A percentile compares a stretch with the other conserved stretches of the same genome.
Conservation (phyloP, 352 stramenopile genomes). For the Pythium dissimile region DNA sequence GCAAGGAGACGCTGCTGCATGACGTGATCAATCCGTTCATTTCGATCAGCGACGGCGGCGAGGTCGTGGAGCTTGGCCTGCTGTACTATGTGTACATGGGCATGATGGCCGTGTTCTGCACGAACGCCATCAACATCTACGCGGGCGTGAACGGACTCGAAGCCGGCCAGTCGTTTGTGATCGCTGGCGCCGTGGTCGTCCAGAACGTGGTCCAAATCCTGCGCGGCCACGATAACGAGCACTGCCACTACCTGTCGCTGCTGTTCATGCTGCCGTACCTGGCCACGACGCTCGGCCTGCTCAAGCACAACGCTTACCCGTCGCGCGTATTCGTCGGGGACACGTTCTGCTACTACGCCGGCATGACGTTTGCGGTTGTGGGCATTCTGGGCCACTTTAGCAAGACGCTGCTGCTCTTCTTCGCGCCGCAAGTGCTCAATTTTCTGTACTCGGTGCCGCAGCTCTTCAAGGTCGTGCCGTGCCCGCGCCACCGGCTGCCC, state of each 20-base stretch:
- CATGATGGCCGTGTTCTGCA: conserved; percentile 99
- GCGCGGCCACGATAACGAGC: conserved; percentile 72
- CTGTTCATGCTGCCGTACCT: conserved; percentile 97
- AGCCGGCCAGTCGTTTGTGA: conserved; percentile 92
- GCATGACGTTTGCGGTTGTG: conserved; percentile 98
- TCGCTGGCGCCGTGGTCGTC: conserved; percentile 91
- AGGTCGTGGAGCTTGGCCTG: conserved; percentile 90
- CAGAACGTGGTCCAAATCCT: conserved; percentile 96
- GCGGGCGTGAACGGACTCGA: conserved; percentile 99
- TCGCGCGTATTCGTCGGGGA: conserved; percentile 98
- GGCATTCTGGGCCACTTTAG: conserved; percentile 97
- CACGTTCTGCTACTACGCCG: conserved; percentile 99
- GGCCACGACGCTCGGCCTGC: conserved; percentile 90
- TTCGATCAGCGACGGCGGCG: conserved; percentile 69
- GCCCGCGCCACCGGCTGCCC: conserved; percentile 96
- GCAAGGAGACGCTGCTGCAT: conserved; percentile 55
- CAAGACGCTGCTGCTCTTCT: conserved; percentile 98
- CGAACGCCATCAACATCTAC: conserved; percentile 99
- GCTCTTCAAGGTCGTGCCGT: conserved; percentile 97
- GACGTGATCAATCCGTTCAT: conserved; percentile 60
- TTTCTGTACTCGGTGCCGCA: conserved; percentile 98
- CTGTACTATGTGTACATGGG: conserved; percentile 99
- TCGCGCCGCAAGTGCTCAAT: conserved; percentile 98
- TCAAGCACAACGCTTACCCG: conserved; percentile 98
- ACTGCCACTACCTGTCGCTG: conserved; percentile 94